These are phyloP conservation scores for Periconia sp. DNA, from an alignment of 2,329 filamentous ascomycete species.

Conservation along the genomic window DNA sequence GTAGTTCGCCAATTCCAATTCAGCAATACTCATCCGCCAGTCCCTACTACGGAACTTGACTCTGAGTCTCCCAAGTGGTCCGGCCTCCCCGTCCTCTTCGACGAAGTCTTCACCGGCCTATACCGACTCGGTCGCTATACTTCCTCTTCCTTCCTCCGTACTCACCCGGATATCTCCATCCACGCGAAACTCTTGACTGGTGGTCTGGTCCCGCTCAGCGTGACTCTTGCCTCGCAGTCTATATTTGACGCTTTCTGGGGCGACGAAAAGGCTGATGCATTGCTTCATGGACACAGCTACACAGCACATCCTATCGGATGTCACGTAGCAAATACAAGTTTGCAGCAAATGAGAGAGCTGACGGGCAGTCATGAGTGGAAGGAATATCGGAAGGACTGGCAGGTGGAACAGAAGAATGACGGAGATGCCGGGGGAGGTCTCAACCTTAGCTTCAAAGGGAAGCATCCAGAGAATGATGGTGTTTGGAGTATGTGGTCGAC, in stretches of 20 bases:
- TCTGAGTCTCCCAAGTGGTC: conserved; percentile 59
- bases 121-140: conserved; percentile 79
- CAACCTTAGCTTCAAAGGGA: background rate
- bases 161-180: conserved; percentile 76
- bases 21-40: conserved; percentile 5
- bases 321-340: conserved; percentile 73
- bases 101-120: conserved; percentile 87
- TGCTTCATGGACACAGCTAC: conserved; percentile 86
- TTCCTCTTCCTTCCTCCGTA: conserved; percentile 71
- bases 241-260: conserved; percentile 76
- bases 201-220: conserved; percentile 76
- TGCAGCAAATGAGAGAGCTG: conserved; percentile 59
- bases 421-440: background rate
- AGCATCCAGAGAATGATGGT: background rate
- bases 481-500: conserved; percentile 76
- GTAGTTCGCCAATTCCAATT: conserved; percentile 70
- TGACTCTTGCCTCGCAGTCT: conserved; percentile 74
- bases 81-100: conserved; percentile 79
- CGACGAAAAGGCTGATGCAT: conserved; percentile 75
- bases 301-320: conserved; percentile 85
- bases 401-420: background rate
- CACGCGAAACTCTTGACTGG: conserved; percentile 86
- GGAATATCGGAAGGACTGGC: conserved; percentile 7
- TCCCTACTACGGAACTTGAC: too few relatives aligned
- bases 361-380: conserved; percentile 14